Percentiles rank a stretch among this genome's conserved stretches.
These are phyloP conservation scores for Monosporascus sp. DNA, from an alignment of 2,329 filamentous ascomycete species.

Conservation along the genomic window DNA sequence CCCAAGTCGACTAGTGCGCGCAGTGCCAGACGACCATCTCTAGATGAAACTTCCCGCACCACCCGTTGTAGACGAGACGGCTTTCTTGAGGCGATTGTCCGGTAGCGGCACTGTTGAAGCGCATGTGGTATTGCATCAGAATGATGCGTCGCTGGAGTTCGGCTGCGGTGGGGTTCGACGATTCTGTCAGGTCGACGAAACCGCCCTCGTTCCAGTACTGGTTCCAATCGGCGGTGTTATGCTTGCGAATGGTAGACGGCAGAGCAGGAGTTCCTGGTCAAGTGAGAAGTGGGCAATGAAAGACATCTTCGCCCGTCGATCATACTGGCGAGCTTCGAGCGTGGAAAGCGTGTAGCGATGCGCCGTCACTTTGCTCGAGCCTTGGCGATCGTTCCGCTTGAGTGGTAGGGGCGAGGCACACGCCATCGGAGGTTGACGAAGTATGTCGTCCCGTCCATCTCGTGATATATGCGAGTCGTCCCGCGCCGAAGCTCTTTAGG, in stretches of 20 bases:
- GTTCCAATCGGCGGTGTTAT: constrained; percentile 25
- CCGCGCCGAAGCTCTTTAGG: constrained; percentile 4
- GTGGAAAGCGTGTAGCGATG: constrained; percentile 28
- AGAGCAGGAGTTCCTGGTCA: constrained; percentile 14
- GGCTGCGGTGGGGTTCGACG: constrained; percentile 28
- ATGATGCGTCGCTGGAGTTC: constrained; percentile 39
- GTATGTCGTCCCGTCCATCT: constrained; percentile 33
- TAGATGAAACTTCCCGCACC: constrained; percentile 31
- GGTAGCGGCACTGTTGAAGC: constrained; percentile 33
- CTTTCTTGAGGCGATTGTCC: constrained; percentile 36
- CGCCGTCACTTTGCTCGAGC: constrained; percentile 17
- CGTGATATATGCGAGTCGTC: constrained; percentile 29
- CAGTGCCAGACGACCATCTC: no score
- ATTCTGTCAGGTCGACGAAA: constrained; percentile 34
- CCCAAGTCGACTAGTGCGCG: no score
- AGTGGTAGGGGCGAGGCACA: constrained; percentile 11
- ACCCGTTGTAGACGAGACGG: constrained; percentile 40
- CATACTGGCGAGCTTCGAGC: background rate
- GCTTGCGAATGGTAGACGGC: constrained; percentile 16
- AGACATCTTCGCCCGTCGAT: constrained; percentile 8
- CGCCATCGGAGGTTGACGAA: constrained; percentile 32
- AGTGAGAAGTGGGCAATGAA: constrained; percentile 32
- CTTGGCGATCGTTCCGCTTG: constrained; percentile 15
- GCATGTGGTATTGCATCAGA: constrained; percentile 37
- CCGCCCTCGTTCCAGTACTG: constrained; percentile 34